Evolutionary conservation across 2,329 filamentous ascomycete genomes (phyloP), one percentile per base, ranked within the genome.

Genomic region (Botrytis porri): DNA sequence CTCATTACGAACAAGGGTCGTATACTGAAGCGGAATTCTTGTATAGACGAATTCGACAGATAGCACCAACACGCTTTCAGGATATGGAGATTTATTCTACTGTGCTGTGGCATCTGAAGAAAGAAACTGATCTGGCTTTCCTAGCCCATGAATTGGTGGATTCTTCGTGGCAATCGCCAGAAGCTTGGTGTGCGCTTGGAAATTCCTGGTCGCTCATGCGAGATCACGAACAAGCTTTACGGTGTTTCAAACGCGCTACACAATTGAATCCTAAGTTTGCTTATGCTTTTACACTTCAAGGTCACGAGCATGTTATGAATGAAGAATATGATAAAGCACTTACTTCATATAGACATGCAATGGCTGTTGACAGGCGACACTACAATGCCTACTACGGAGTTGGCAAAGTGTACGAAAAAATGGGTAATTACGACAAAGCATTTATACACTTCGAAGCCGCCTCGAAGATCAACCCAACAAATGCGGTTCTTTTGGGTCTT

Each of bases 11-110:
- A 84, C 93, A 95, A 81, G 92, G 92, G 16, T 88, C 92, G 76
- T 98, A 98, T 80, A 85, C 86, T 3, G 93, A 97, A 75, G 94
- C 96, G 4, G 95, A 97, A 80, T 93, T 92, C 76, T 92, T 91
- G 79, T 99, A 97, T 81, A 87, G 90, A 73, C 90, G 90, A 72
- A 88, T 99, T 76, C 90, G 94, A 69, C 88, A 91, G 45, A 86
- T 96, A 77, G 91, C 93, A 20, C 95, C 95, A 1, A 93, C 93
- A 1, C 90, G 93, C 6, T 86, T 97, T 62, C 92, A 97, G 80
- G 95, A 98, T 80, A 98, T 98, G 95, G 96, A 99, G 81, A 91
- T 98, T 51, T 99, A 97, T 83, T 98, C 95, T 22, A 99, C 96
- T 0, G 92, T 97, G n/a, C 87, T 99, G n/a, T 99, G 97, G 96